Evolutionary conservation across 2,329 filamentous ascomycete genomes (phyloP), one percentile per base, ranked within the genome.

Genomic region (Fusarium buxicola): DNA sequence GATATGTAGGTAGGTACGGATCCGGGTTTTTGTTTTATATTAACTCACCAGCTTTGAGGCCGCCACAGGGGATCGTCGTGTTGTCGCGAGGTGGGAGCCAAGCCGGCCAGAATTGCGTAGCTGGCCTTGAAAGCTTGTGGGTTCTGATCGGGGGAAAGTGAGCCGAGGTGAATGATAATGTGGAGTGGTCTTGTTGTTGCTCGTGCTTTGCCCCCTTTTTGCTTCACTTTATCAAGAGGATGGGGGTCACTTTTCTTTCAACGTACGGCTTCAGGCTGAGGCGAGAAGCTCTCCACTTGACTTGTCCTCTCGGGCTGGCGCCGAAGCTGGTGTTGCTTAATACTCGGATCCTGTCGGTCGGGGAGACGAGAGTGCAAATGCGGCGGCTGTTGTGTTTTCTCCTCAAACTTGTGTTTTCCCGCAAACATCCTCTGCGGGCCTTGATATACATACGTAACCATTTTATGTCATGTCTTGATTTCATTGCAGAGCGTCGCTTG

Each of bases 321-420:
- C 21, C 21, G 4, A 21, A 21, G 7, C 15, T 41, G 39, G 39
- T 24, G 10, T 41, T 41, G 24, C 39, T 43, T 28, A 24, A 43
- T 18, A 16, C 24, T 43, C 39, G 39, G 25, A 43, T 45, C 27
- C 21, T 45, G n/a, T 30, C 28, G 27, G 41, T 4, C 13, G 18
- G 13, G 8, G 12, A 43, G 30, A 21, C 13, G 28, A 45, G 28
- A 16, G 27, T 45, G 30, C 27, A 16, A 44, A 44, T 44, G 31
- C 41, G 41, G 27, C 41, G 28, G 28, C 41, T 32, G 7, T 28
- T 28, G 8, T 45, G 41, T 45, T 45, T 45, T 45, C 41, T 45
- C 41, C 41, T 45, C 41, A 45, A 32, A 45, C 21, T 21, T 21
- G 21, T 21, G 21, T 21, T 21, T 21, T 6, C 21, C 21, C 21